Evolutionary conservation across 1,284 basidiomycete genomes (phyloP).

Genomic region (Cutaneotrichosporon cutaneum): DNA sequence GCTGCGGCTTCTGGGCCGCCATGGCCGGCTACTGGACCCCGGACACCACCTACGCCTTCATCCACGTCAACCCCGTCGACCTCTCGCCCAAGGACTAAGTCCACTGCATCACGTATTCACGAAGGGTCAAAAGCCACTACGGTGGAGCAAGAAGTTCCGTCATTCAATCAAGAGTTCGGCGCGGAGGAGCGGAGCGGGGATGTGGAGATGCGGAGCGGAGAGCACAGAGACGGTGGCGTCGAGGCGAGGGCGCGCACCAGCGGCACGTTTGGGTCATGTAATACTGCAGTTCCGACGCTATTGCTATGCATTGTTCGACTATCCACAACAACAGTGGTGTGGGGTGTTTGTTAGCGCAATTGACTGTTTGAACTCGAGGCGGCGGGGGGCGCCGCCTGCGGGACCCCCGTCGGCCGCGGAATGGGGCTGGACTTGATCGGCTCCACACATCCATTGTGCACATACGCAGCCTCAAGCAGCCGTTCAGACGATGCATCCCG

Average conservation of each 20-base stretch:
- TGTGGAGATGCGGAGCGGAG: too few species aligned
- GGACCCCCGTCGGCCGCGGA: too few species aligned
- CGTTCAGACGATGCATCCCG: too few species aligned
- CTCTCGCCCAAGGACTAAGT: slow-evolving; percentile 16
- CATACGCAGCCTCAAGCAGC: too few species aligned
- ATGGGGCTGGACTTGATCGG: too few species aligned
- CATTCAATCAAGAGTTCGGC: not conserved
- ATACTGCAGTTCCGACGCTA: not conserved
- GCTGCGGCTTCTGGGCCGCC: slow-evolving; percentile 22
- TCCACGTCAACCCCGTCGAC: slow-evolving; percentile 14
- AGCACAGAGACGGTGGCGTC: not conserved
- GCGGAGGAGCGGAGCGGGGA: not conserved
- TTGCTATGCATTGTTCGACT: not conserved
- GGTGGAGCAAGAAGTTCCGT: not conserved
- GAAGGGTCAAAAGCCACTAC: not conserved
- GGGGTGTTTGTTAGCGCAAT: not conserved
- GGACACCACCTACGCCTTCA: slow-evolving; percentile 20
- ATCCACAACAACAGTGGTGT: not conserved
- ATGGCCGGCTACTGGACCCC: slow-evolving; percentile 27
- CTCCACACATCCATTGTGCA: too few species aligned
- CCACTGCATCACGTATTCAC: not conserved
- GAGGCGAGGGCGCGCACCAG: not conserved
- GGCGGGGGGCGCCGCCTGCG: not conserved
- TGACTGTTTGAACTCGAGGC: not conserved
- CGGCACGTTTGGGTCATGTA: not conserved